Percentiles rank a stretch among this genome's conserved stretches.
These are phyloP conservation scores for Candida xiaguanensis DNA, from an alignment of 805 yeast species.

Conservation along the genomic window DNA sequence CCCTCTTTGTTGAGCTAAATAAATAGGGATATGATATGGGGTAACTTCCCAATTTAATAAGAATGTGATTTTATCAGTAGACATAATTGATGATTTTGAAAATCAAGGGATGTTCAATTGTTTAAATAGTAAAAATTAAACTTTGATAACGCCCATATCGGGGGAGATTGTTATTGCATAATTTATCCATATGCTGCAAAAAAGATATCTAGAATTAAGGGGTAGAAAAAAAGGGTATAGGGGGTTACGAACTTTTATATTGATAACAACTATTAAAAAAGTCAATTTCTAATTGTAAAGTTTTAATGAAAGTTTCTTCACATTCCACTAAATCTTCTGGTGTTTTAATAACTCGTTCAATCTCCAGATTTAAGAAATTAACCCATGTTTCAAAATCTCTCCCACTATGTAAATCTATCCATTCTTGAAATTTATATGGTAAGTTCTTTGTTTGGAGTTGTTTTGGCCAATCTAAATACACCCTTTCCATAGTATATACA, in stretches of 20 bases:
- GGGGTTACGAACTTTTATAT: slow-evolving; percentile 6
- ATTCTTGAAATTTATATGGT: slow-evolving; percentile 45
- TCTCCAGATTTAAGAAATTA: slow-evolving; percentile 41
- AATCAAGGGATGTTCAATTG: not conserved
- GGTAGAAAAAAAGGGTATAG: not conserved
- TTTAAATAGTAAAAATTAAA: not conserved
- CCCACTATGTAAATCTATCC: slow-evolving; percentile 53
- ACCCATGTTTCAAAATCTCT: slow-evolving; percentile 46
- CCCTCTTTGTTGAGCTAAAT: slow-evolving; percentile 47
- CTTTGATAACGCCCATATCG: too few species aligned
- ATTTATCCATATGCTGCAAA: not conserved
- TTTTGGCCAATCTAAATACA: slow-evolving; percentile 46
- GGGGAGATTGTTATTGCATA: not conserved
- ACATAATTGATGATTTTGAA: slow-evolving; percentile 19
- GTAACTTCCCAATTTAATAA: slow-evolving; percentile 53
- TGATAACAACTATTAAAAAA: slow-evolving; percentile 49
- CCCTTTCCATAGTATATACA: slow-evolving; percentile 46
- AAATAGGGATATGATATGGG: slow-evolving; percentile 54
- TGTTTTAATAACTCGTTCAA: slow-evolving; percentile 32
- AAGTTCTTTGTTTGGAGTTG: slow-evolving; percentile 12
- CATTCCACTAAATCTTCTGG: slow-evolving; percentile 15
- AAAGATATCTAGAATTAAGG: not conserved
- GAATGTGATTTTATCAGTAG: slow-evolving; percentile 48
- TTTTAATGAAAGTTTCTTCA: slow-evolving; percentile 26
- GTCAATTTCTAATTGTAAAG: slow-evolving; percentile 37